Percentiles rank a stretch among this genome's conserved stretches.
These are phyloP conservation scores for Cordyceps fumosorosea DNA, from an alignment of 2,329 filamentous ascomycete species.

Conservation along the genomic window DNA sequence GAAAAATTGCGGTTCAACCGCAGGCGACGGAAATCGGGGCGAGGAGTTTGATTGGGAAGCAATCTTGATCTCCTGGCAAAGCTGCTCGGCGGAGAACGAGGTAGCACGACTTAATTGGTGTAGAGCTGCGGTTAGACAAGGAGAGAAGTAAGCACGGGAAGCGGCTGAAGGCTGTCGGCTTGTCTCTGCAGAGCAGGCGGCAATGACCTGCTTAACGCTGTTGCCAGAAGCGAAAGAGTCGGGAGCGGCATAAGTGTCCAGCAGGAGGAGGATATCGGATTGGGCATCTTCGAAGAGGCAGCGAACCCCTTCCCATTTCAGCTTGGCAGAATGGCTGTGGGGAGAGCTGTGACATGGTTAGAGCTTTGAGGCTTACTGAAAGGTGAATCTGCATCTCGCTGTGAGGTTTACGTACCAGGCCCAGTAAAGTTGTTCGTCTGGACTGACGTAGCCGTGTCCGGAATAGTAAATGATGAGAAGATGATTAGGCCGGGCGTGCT, in stretches of 20 bases:
- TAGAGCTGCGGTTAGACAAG: conserved; percentile 50
- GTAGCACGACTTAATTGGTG: conserved; percentile 47
- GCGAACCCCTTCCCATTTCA: conserved; percentile 58
- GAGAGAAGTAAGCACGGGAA: conserved; percentile 49
- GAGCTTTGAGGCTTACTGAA: conserved; percentile 17
- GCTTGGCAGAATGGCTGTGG: conserved; percentile 50
- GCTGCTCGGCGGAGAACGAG: conserved; percentile 45
- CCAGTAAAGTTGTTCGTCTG: conserved; percentile 59
- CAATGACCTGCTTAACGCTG: conserved; percentile 56
- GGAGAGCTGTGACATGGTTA: conserved; percentile 44
- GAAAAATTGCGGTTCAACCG: conserved; percentile 35
- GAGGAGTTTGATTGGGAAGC: conserved; percentile 31
- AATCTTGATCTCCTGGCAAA: conserved; percentile 49
- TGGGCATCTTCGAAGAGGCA: conserved; percentile 56
- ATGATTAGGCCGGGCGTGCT: conserved; percentile 50
- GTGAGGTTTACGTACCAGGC: conserved; percentile 43
- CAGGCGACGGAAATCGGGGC: conserved; percentile 26
- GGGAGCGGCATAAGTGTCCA: conserved; percentile 55
- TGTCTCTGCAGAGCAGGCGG: conserved; percentile 46
- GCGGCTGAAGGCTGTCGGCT: conserved; percentile 24
- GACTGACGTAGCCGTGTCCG: conserved; percentile 52
- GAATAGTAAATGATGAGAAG: conserved; percentile 60
- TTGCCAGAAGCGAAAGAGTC: conserved; percentile 46
- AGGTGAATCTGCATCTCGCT: conserved; percentile 13
- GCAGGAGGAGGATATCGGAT: conserved; percentile 55